Percentiles rank a stretch among this genome's conserved stretches.
Evolutionary conservation across 2,329 filamentous ascomycete species (phyloP).

Genomic region (Claviceps digitariae): DNA sequence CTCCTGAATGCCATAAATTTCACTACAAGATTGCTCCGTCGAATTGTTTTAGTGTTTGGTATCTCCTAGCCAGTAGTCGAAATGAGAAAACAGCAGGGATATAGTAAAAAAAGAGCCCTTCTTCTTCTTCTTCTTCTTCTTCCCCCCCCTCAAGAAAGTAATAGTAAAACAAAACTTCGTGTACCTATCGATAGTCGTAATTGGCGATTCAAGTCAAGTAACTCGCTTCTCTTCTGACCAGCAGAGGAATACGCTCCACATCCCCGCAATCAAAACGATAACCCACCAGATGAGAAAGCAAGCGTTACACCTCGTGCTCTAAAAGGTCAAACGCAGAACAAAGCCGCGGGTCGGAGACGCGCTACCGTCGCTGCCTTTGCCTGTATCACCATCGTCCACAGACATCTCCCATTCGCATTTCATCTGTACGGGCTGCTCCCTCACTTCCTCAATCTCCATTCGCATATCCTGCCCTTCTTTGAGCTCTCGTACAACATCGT

Average conservation of each 20-base stretch:
- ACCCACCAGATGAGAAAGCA: no score
- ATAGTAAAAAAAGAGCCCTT: neutral
- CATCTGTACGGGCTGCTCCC: constrained; percentile 17
- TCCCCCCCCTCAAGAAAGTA: neutral
- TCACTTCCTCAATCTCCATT: constrained; percentile 46
- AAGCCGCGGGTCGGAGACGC: constrained; percentile 4
- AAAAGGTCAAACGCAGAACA: constrained; percentile 10
- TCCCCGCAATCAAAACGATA: neutral
- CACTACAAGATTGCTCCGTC: neutral
- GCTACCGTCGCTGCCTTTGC: constrained; percentile 13
- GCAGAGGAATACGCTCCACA: neutral
- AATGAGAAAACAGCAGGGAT: neutral
- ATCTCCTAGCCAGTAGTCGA: constrained; percentile 3
- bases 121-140: neutral
- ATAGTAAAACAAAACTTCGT: neutral
- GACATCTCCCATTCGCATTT: constrained; percentile 52
- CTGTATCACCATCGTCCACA: constrained; percentile 29
- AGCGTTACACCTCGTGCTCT: neutral
- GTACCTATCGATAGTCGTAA: neutral
- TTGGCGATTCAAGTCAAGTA: neutral
- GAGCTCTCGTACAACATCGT: constrained; percentile 73
- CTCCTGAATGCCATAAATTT: neutral
- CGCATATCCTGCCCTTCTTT: constrained; percentile 88
- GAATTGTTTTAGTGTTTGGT: constrained; percentile 1
- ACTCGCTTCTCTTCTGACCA: neutral